These are phyloP conservation scores for Didymella exigua DNA, from an alignment of 2,329 filamentous ascomycete species.

Conservation along the genomic window DNA sequence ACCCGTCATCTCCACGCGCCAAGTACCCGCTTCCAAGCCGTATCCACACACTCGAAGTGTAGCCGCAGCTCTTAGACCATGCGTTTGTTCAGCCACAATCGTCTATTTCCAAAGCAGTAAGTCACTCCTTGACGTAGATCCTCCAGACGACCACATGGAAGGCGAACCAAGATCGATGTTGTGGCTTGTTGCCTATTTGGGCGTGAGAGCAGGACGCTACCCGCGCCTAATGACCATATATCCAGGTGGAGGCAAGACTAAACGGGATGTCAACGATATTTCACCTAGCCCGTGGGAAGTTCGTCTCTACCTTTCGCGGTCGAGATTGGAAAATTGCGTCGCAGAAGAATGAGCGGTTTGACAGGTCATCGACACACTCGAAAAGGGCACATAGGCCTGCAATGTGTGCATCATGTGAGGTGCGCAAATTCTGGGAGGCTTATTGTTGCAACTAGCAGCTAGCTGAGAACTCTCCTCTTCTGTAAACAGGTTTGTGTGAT, in stretches of 20 bases:
- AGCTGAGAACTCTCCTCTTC: neutral
- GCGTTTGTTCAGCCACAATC: conserved; percentile 1
- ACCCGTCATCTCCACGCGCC: conserved; percentile 6
- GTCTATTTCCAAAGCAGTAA: conserved; percentile 2
- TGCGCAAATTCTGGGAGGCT: neutral
- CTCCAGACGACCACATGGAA: conserved; percentile 3
- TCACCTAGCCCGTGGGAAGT: neutral
- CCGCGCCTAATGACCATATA: neutral
- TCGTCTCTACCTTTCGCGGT: neutral
- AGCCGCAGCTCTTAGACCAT: conserved; percentile 3
- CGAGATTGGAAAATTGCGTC: neutral
- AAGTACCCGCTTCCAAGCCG: neutral
- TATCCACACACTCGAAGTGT: neutral
- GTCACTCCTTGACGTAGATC: conserved; percentile 6
- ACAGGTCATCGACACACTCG: neutral
- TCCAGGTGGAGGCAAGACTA: conserved; percentile 9
- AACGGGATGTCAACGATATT: neutral
- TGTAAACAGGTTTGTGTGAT: conserved; percentile 3
- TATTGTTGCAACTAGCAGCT: neutral
- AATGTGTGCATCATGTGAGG: neutral
- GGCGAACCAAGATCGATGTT: neutral
- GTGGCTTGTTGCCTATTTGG: neutral
- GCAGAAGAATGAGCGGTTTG: neutral
- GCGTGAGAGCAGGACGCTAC: neutral
- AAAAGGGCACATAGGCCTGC: neutral